Conservation (phyloP, 1,139 yeast species). For the Sugiyamaella grinbergsii region DNA sequence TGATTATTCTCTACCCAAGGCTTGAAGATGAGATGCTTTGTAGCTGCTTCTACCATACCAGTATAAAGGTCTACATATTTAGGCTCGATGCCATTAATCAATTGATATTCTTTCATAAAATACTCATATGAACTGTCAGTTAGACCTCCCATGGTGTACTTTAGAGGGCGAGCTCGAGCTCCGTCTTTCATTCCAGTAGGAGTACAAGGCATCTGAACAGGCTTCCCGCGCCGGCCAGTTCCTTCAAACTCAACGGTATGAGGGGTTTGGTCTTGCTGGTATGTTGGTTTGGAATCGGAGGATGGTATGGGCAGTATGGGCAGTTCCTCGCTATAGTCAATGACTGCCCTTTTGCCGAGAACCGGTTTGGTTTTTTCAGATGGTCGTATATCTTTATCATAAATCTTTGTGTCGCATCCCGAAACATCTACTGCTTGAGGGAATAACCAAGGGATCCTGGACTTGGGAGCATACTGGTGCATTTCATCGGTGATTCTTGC, state of each 20-base stretch:
- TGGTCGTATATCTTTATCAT: not conserved
- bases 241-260: not conserved
- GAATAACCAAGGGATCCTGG: slow-evolving; percentile 46
- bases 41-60: slow-evolving; percentile 46
- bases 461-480: slow-evolving; percentile 41
- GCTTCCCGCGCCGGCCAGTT: not conserved
- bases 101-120: slow-evolving; percentile 58
- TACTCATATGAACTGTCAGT: slow-evolving; percentile 74
- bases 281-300: not conserved
- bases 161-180: not conserved
- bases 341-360: slow-evolving; percentile 2
- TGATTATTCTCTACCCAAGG: slow-evolving; percentile 51
- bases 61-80: slow-evolving; percentile 44
- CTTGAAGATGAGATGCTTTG: slow-evolving; percentile 46
- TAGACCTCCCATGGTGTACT: slow-evolving; percentile 55
- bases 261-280: slow-evolving; percentile 8
- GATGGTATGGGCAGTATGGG: slow-evolving; percentile 6
- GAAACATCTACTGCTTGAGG: slow-evolving; percentile 52
- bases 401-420: slow-evolving; percentile 47
- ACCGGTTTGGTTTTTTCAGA: too few relatives aligned
- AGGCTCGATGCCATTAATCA: slow-evolving; percentile 51
- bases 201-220: not conserved
- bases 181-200: slow-evolving; percentile 12
- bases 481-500: slow-evolving; percentile 49
- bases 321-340: slow-evolving; percentile 1